Percentiles rank a stretch among this genome's conserved stretches.
Conservation (phyloP, 257 asterid species). For the Mentha longifolia region DNA sequence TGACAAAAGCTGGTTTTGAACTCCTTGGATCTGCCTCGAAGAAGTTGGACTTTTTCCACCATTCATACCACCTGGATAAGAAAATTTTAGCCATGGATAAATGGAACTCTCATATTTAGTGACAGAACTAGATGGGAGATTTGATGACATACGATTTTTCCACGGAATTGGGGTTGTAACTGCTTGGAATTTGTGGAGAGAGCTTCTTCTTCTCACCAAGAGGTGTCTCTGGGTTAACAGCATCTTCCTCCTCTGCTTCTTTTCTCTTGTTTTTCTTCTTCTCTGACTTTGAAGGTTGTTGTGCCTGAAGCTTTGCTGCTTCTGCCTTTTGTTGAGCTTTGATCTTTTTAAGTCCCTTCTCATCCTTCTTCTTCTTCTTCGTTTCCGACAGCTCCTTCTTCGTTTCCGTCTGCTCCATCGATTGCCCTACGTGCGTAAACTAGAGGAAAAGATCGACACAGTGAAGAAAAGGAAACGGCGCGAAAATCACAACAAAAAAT, state of each 20-base stretch:
- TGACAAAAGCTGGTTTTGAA: slow-evolving; percentile 80
- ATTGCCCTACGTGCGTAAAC: too few species aligned
- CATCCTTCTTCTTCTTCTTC: too few species aligned
- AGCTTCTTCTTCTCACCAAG: slow-evolving; percentile 79
- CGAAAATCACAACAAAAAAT: too few species aligned
- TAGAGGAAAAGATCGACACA: too few species aligned
- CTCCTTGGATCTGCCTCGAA: slow-evolving; percentile 82
- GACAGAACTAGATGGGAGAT: neutral
- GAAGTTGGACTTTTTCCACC: slow-evolving; percentile 95
- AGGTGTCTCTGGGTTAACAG: slow-evolving; percentile 79
- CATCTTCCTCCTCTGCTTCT: slow-evolving; percentile 73
- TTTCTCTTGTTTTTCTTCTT: slow-evolving; percentile 77
- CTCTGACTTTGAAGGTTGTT: slow-evolving; percentile 60
- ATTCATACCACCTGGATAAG: slow-evolving; percentile 83
- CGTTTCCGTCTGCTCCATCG: too few species aligned
- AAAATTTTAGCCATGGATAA: slow-evolving; percentile 13
- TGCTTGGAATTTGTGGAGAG: slow-evolving; percentile 79
- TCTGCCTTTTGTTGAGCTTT: too few species aligned
- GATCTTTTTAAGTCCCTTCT: too few species aligned
- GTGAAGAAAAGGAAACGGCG: too few species aligned
- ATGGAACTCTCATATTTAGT: slow-evolving; percentile 3
- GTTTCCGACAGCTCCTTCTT: too few species aligned
- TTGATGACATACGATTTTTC: slow-evolving; percentile 72
- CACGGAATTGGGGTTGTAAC: slow-evolving; percentile 76
- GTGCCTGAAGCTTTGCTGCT: too few species aligned